Evolutionary conservation across 169 alveolate species (phyloP), one percentile per base, ranked within the genome.

Genomic region (Babesia sp.): DNA sequence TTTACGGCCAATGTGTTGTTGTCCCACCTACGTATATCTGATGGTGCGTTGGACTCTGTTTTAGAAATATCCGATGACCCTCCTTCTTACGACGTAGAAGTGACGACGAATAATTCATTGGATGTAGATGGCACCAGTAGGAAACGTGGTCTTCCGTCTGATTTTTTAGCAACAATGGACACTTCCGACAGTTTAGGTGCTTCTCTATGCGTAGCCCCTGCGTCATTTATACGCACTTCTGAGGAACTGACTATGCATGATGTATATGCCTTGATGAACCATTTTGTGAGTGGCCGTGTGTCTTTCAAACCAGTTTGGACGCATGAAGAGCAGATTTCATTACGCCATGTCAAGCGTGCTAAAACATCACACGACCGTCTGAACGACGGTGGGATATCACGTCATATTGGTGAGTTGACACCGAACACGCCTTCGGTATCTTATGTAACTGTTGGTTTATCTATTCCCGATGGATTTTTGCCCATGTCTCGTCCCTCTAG

Each of bases 361-460:
- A 76, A 53, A 29, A 31, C 31, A 8, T 56, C 67, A 8, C 33
- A 48, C 31, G 66, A 55, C 60, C 56, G 79, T 3, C 18, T 76
- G 55, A 66, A 63, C 18, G 79, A 76, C 20, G 86, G 86, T 29
- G 86, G 86, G 9, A 66, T 76, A 76, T 67, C 86, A 0, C 63
- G 67, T n/a, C 86, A 76, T 42, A 36, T 76, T 14, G 45, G 67
- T 20, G 71, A 46, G 33, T 22, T 58, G 48, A 76, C 75, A 18
- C 48, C 63, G 16, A 24, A 26, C 33, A 41, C 36, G 26, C 31
- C 63, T 34, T 2, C 67, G 14, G 33, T 79, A 20, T 4, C 59
- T 3, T 71, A 69, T 14, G 78, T 70, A 20, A 55, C 14, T 18
- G 77, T 67, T 11, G 63, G 55, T 16, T 24, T 57, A 11, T 50